Evolutionary conservation across 805 yeast genomes (phyloP), one percentile per base, ranked within the genome.

Genomic region (Starmerella cellae): DNA sequence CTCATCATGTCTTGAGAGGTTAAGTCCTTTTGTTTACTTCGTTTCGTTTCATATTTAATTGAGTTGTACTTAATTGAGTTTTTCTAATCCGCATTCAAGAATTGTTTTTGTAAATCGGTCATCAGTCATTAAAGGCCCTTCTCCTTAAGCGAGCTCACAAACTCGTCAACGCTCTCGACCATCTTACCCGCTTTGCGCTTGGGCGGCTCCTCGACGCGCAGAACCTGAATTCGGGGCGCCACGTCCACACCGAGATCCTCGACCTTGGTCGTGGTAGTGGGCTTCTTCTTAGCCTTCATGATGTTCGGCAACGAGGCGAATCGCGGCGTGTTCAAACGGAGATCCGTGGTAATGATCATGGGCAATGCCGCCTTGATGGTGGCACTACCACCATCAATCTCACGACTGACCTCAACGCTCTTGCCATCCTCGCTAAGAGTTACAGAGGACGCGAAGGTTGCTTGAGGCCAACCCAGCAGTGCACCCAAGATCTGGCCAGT

Each of bases 231-330:
- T 55, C 88, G 74, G 29, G 73, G 71, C 26, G 72, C 60, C 10
- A 75, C 58, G 35, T 78, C 81, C 27, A 80, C 70, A n/a, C 78
- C 81, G 46, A 82, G 72, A 53, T 82, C 93, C n/a, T 58, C 66
- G 18, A 77, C 62, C 61, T 66, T 71, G 62, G 74, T 60, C 57
- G 74, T 69, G 53, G 76, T 83, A 60, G 87, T 69, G 3, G 95
- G 95, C 70, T 84, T 87, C 75, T 87, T 87, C 70, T 91, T 91
- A 43, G 97, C 97, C 69, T 91, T 91, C 97, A 91, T 91, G 67
- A 87, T 74, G 62, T 88, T 91, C 47, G 95, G 96, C 58, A 91
- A 70, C 13, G 94, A 75, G n/a, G 94, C 95, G 57, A 84, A 91
- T 55, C 96, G 77, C 35, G 99, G 98, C 59, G 76, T 91, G 61